These are phyloP conservation scores for Akanthomyces dipterigenus DNA, from an alignment of 2,329 filamentous ascomycete species.

Conservation along the genomic window DNA sequence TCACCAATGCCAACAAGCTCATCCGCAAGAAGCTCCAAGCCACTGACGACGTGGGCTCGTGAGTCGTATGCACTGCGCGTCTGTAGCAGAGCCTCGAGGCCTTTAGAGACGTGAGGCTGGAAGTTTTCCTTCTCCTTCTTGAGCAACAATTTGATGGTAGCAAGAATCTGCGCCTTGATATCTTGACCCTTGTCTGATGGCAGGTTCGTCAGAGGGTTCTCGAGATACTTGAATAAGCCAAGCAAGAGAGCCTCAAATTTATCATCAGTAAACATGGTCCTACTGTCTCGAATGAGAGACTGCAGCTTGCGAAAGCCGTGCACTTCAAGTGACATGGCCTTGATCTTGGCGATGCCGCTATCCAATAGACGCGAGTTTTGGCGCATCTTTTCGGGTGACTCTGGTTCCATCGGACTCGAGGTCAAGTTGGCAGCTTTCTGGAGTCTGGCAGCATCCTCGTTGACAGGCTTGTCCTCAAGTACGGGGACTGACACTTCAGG, in stretches of 20 bases:
- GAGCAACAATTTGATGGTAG: conserved; percentile 66
- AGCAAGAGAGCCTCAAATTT: conserved; percentile 62
- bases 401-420: conserved; percentile 17
- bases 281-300: conserved; percentile 62
- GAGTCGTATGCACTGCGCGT: conserved; percentile 62
- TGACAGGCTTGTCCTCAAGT: conserved; percentile 53
- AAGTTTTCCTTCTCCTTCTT: conserved; percentile 61
- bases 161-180: conserved; percentile 66
- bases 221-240: conserved; percentile 65
- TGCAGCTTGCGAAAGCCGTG: conserved; percentile 76
- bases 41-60: conserved; percentile 64
- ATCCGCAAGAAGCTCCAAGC: conserved; percentile 65
- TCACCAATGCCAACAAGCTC: conserved; percentile 64
- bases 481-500: conserved; percentile 42
- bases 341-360: conserved; percentile 68
- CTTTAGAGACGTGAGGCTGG: conserved; percentile 58
- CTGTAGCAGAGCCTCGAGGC: conserved; percentile 59
- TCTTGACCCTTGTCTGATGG: conserved; percentile 61
- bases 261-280: conserved; percentile 56
- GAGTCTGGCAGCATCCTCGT: conserved; percentile 41
- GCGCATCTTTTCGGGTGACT: conserved; percentile 46
- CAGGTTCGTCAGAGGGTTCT: conserved; percentile 49
- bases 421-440: conserved; percentile 20
- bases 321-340: conserved; percentile 65
- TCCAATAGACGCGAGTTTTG: conserved; percentile 59